Percentiles rank a stretch among this genome's conserved stretches.
These are phyloP conservation scores for Wallacemonas sp. DNA, from an alignment of 208 protist species.

Conservation along the genomic window DNA sequence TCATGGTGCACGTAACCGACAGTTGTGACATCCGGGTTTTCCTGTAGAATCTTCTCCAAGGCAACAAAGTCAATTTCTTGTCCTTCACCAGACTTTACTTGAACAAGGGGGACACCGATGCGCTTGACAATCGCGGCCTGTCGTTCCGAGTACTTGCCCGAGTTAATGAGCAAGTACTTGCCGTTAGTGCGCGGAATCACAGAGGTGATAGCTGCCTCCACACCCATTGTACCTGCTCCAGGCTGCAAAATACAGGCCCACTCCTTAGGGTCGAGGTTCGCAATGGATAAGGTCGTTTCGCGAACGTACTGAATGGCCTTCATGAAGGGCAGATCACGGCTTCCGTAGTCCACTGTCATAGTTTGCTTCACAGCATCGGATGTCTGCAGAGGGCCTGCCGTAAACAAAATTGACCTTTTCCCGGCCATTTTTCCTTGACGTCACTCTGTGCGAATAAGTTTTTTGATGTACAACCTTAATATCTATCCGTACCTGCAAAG, in stretches of 20 bases:
- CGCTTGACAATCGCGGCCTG: constrained; percentile 63
- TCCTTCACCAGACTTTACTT: constrained; percentile 59
- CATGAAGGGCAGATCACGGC: constrained; percentile 76
- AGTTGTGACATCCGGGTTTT: constrained; percentile 61
- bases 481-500: too few relatives aligned
- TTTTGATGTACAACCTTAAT: too few relatives aligned
- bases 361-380: constrained; percentile 72
- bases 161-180: constrained; percentile 81
- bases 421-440: constrained; percentile 5
- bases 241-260: constrained; percentile 77
- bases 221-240: constrained; percentile 80
- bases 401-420: constrained; percentile 74
- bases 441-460: neutral
- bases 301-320: constrained; percentile 70
- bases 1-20: constrained; percentile 89
- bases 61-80: constrained; percentile 52
- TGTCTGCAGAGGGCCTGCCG: constrained; percentile 79
- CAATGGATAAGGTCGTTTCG: constrained; percentile 51
- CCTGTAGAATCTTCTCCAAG: constrained; percentile 42
- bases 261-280: constrained; percentile 41
- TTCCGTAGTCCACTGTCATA: constrained; percentile 84
- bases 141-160: constrained; percentile 86
- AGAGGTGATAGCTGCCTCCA: constrained; percentile 82
- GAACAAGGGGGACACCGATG: constrained; percentile 48
- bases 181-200: constrained; percentile 46